Conservation (phyloP, 2,329 filamentous ascomycete species). For the Mycocentrospora acerina region DNA sequence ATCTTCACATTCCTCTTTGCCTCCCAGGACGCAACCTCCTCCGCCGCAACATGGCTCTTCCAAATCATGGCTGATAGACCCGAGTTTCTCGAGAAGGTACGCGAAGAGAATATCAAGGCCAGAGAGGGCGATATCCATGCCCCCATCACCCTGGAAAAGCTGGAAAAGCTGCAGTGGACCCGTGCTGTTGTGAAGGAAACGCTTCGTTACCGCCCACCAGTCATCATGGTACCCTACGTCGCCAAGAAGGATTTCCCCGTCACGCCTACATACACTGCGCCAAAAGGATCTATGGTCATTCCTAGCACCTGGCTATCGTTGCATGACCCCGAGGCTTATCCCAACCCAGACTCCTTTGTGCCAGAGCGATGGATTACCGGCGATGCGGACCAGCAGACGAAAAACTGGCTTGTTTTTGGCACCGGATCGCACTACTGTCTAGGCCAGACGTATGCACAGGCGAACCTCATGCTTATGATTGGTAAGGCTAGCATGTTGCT, state of each 20-base stretch:
- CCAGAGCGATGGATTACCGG: conserved; percentile 70
- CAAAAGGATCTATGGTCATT: conserved; percentile 94
- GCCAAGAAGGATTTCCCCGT: conserved; percentile 96
- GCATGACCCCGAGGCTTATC: conserved; percentile 89
- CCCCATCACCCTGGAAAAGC: conserved; percentile 75
- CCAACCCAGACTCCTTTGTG: conserved; percentile 71
- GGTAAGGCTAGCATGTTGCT: conserved; percentile 85
- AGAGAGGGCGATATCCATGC: conserved; percentile 74
- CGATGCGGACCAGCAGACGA: conserved; percentile 84
- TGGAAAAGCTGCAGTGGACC: conserved; percentile 88
- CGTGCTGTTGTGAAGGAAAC: conserved; percentile 75
- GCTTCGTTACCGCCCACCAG: conserved; percentile 84
- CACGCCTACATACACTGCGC: conserved; percentile 82
- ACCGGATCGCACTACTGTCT: conserved; percentile 96
- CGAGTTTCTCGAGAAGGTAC: conserved; percentile 85
- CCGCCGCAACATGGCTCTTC: conserved; percentile 91
- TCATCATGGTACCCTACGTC: conserved; percentile 94
- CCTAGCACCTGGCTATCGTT: conserved; percentile 88
- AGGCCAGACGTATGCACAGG: conserved; percentile 86
- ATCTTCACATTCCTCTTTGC: conserved; percentile 97
- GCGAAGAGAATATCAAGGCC: conserved; percentile 81
- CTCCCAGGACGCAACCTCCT: conserved; percentile 94
- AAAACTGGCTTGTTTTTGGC: conserved; percentile 97
- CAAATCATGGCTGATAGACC: conserved; percentile 91
- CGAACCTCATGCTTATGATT: conserved; percentile 85